Evolutionary conservation across 169 alveolate species (phyloP).

Genomic region (Blepharisma undulans): DNA sequence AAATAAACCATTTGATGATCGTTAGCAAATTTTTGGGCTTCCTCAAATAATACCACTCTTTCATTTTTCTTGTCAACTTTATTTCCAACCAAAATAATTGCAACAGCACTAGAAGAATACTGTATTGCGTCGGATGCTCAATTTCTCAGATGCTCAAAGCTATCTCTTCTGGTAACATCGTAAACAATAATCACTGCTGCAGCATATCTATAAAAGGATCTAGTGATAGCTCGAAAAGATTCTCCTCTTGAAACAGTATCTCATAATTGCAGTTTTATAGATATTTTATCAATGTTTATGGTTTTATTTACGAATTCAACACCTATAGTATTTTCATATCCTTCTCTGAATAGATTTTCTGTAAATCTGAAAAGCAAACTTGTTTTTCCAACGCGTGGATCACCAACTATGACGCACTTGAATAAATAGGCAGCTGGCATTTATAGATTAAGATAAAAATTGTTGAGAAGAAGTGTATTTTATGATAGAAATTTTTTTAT

Average conservation of each 20-base stretch:
- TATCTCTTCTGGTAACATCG: conserved; percentile 79
- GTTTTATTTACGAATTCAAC: conserved; percentile 82
- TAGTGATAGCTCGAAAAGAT: conserved; percentile 64
- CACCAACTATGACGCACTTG: neutral
- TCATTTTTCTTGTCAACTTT: conserved; percentile 62
- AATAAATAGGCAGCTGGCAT: too few relatives aligned
- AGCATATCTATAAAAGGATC: conserved; percentile 73
- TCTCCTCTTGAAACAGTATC: conserved; percentile 79
- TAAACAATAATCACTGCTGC: conserved; percentile 85
- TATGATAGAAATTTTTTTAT: too few relatives aligned
- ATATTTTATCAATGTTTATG: conserved; percentile 57
- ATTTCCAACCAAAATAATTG: conserved; percentile 65
- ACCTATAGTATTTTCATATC: conserved; percentile 62
- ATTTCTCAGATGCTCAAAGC: conserved; percentile 65
- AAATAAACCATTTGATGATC: neutral
- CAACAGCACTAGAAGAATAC: conserved; percentile 66
- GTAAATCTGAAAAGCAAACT: neutral
- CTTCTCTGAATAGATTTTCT: neutral
- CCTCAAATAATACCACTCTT: conserved; percentile 35
- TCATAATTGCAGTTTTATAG: conserved; percentile 79
- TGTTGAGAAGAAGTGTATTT: too few relatives aligned
- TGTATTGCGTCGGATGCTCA: conserved; percentile 77
- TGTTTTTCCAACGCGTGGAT: neutral
- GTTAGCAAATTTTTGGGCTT: conserved; percentile 36
- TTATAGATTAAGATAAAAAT: too few relatives aligned